Percentiles rank a stretch among this genome's conserved stretches.
phyloP scores from a whole-genome alignment of 2,329 filamentous ascomycete genomes.

The Trichoderma atroviride region DNA sequence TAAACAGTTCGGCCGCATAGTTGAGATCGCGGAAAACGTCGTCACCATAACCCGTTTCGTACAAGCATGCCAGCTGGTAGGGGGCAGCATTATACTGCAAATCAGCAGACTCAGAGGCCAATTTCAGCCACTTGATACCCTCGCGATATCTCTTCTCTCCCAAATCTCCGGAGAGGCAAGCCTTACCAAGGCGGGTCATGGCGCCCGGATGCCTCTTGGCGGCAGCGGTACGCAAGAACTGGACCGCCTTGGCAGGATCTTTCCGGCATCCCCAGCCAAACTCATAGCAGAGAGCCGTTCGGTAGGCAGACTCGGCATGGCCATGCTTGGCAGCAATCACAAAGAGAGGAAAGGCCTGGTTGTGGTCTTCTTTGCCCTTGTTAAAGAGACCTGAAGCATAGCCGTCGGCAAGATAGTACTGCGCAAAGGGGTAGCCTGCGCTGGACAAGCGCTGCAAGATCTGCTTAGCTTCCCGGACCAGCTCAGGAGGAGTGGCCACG shows the following conservation, averaged over 20 bases:
- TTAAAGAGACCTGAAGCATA: conserved; percentile 93
- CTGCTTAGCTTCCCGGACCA: conserved; percentile 83
- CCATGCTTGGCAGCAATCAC: conserved; percentile 94
- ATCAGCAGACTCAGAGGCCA: conserved; percentile 87
- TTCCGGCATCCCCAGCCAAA: conserved; percentile 96
- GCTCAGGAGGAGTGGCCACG: conserved; percentile 61
- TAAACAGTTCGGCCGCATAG: conserved; percentile 93
- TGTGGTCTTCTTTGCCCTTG: conserved; percentile 90
- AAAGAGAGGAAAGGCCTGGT: conserved; percentile 89
- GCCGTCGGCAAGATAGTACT: conserved; percentile 95
- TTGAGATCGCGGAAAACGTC: conserved; percentile 89
- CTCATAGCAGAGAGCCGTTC: conserved; percentile 92
- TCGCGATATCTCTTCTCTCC: conserved; percentile 86
- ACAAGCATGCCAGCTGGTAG: conserved; percentile 84
- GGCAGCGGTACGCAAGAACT: conserved; percentile 87
- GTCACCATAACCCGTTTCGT: conserved; percentile 90
- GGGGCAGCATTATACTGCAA: conserved; percentile 89
- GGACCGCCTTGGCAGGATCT: conserved; percentile 87
- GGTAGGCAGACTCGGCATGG: conserved; percentile 93
- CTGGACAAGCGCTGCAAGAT: conserved; percentile 87
- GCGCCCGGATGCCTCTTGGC: conserved; percentile 95
- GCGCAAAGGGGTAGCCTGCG: conserved; percentile 90
- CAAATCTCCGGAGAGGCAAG: conserved; percentile 86
- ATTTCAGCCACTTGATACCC: conserved; percentile 94
- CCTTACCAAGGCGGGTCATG: conserved; percentile 88